These are phyloP conservation scores for Buddleja alternifolia DNA, from an alignment of 257 asterid species.

Conservation along the genomic window DNA sequence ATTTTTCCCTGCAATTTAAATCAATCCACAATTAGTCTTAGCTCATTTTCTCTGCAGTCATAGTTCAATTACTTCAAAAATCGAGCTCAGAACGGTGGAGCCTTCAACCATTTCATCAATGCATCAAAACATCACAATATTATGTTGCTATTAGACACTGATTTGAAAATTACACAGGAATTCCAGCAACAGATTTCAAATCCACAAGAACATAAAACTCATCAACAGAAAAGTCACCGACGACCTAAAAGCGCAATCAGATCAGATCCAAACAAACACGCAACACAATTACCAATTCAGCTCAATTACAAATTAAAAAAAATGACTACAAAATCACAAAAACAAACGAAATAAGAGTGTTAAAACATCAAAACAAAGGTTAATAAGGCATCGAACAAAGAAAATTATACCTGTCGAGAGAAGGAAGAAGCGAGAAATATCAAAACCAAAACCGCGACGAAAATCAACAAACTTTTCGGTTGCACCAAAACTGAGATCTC, in stretches of 20 bases:
- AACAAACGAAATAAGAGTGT: slow-evolving; percentile 7
- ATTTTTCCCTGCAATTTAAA: not conserved
- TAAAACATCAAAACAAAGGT: slow-evolving; percentile 3
- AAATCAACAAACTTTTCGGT: slow-evolving; percentile 60
- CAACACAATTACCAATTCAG: not conserved
- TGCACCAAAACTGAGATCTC: slow-evolving; percentile 73
- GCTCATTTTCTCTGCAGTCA: not conserved
- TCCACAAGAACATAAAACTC: slow-evolving; percentile 4
- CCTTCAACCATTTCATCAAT: slow-evolving; percentile 9
- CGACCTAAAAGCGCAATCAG: not conserved
- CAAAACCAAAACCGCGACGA: slow-evolving; percentile 52
- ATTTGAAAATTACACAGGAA: not conserved
- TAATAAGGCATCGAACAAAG: not conserved
- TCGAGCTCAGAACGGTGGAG: slow-evolving; percentile 7
- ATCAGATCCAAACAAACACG: slow-evolving; percentile 40
- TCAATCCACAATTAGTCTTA: not conserved
- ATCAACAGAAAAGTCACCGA: not conserved
- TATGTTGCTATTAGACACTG: not conserved
- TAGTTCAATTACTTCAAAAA: not conserved
- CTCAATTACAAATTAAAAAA: slow-evolving; percentile 2
- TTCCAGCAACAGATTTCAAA: slow-evolving; percentile 6
- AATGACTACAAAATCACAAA: not conserved
- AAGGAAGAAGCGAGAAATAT: slow-evolving; percentile 56
- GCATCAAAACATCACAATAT: not conserved
- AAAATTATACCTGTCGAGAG: slow-evolving; percentile 50